Conservation (phyloP, 2,329 filamentous ascomycete species). For the Pyrenochaeta sp. region DNA sequence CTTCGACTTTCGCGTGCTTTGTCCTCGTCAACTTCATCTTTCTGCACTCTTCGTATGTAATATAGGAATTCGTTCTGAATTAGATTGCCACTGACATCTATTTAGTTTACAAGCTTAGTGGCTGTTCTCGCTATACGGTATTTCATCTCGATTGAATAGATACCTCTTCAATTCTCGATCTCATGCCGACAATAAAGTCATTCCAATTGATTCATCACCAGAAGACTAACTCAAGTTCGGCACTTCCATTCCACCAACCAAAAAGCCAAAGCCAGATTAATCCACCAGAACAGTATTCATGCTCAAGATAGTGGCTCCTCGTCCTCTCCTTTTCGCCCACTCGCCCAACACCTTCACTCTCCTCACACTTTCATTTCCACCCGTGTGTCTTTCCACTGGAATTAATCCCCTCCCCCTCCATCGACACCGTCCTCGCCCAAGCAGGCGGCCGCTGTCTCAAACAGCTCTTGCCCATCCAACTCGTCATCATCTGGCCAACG, state of each 20-base stretch:
- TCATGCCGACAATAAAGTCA: too few relatives aligned
- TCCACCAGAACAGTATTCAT: background rate
- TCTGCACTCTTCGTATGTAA: background rate
- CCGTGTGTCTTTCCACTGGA: background rate
- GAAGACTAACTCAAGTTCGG: too few relatives aligned
- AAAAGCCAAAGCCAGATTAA: too few relatives aligned
- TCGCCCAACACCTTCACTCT: too few relatives aligned
- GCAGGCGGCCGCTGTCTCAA: background rate
- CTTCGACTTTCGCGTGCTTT: conserved; percentile 19
- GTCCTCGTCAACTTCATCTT: background rate
- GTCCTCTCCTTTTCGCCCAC: background rate
- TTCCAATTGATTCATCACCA: too few relatives aligned
- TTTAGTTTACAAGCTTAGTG: too few relatives aligned
- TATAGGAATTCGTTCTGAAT: too few relatives aligned
- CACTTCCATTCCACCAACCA: too few relatives aligned
- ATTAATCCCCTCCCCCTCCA: background rate
- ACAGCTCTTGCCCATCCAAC: background rate
- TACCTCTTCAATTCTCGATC: too few relatives aligned
- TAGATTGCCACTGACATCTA: too few relatives aligned
- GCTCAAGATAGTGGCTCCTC: background rate
- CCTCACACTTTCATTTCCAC: background rate
- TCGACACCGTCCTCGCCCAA: background rate
- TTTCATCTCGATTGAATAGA: too few relatives aligned
- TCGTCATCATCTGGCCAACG: conserved; percentile 3
- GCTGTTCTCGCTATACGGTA: too few relatives aligned